Percentiles rank a stretch among this genome's conserved stretches.
Conservation (phyloP, 192 early-diverging fungal genomes). For the Geranomyces michiganensis region DNA sequence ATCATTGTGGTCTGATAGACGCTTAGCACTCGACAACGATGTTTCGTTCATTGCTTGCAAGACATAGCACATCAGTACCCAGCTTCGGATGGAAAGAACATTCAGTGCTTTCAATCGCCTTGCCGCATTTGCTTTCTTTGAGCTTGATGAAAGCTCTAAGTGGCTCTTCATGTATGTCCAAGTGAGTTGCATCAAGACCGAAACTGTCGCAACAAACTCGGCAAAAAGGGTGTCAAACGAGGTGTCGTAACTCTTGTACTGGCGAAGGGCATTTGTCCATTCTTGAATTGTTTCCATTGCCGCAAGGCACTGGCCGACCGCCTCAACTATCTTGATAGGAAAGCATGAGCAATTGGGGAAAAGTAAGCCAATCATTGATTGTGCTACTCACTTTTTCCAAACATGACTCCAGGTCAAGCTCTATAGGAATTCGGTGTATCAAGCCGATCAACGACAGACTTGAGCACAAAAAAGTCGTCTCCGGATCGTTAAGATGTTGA, state of each 20-base stretch:
- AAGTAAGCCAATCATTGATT: background rate
- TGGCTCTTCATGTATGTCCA: slow-evolving; percentile 17
- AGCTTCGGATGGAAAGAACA: slow-evolving; percentile 5
- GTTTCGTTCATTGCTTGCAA: background rate
- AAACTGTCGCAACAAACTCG: slow-evolving; percentile 7
- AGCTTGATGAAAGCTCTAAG: background rate
- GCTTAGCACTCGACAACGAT: too few relatives aligned
- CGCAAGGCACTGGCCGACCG: too few relatives aligned
- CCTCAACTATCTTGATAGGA: too few relatives aligned
- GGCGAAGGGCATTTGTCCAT: background rate
- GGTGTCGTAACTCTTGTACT: background rate
- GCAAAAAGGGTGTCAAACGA: slow-evolving; percentile 4
- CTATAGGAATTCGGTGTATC: background rate
- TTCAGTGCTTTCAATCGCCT: slow-evolving; percentile 15
- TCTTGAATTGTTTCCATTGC: too few relatives aligned
- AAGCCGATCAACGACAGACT: slow-evolving; percentile 6
- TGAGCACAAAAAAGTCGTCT: slow-evolving; percentile 15
- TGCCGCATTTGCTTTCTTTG: background rate
- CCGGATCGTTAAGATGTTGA: background rate
- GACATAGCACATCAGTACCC: slow-evolving; percentile 9
- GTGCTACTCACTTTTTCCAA: background rate
- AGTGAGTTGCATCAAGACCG: slow-evolving; percentile 1
- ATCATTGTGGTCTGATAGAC: too few relatives aligned
- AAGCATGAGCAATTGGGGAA: background rate
- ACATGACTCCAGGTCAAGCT: background rate